phyloP scores from a whole-genome alignment of 192 early-diverging fungal genomes.

The Linnemannia zychae region DNA sequence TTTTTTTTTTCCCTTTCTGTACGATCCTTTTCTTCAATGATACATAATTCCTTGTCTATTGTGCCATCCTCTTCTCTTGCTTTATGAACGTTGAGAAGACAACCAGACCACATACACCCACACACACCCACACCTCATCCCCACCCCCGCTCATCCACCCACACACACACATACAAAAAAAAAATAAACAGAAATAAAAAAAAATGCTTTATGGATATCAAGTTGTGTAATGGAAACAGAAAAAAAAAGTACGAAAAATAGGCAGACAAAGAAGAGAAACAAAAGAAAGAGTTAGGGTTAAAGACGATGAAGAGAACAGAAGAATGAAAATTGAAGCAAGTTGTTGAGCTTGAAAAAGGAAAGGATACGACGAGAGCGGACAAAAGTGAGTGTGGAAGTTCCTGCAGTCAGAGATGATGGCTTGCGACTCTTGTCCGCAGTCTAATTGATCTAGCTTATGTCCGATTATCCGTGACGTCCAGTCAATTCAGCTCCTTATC shows the following conservation, averaged over 20 bases:
- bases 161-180: constrained; percentile 1
- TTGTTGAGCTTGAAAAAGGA: background rate
- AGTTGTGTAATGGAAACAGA: constrained; percentile 17
- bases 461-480: background rate
- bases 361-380: background rate
- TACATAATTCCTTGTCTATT: background rate
- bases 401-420: background rate
- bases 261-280: background rate
- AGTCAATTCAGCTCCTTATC: background rate
- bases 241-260: constrained; percentile 2
- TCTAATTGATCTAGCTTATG: background rate
- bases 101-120: too few species aligned
- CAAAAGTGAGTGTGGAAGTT: background rate
- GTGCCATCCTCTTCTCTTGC: background rate
- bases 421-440: background rate
- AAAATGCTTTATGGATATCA: constrained; percentile 22
- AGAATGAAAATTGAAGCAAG: background rate
- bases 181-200: constrained; percentile 16
- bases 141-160: too few species aligned
- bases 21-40: background rate
- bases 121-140: constrained; percentile 3
- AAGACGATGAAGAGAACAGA: background rate
- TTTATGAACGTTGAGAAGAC: background rate
- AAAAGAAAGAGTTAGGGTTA: background rate
- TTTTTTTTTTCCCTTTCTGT: constrained; percentile 2